Percentiles rank a stretch among this genome's conserved stretches.
Evolutionary conservation across 805 yeast species (phyloP).

Genomic region (Sugiyamaella valdiviana): DNA sequence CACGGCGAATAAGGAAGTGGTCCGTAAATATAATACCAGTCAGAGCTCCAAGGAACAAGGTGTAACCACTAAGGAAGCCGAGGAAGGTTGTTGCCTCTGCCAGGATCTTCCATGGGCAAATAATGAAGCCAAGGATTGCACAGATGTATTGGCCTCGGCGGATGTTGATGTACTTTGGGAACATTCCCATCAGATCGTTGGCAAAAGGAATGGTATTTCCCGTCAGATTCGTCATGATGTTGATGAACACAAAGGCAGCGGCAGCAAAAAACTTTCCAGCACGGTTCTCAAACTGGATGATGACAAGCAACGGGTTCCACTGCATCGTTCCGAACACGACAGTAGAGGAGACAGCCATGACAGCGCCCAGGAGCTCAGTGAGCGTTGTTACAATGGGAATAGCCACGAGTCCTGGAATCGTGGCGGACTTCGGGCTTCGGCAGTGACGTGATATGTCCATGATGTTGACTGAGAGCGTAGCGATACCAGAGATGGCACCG

Average conservation of each 20-base stretch:
- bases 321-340: constrained; percentile 36
- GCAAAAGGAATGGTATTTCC: constrained; percentile 47
- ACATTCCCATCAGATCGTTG: constrained; percentile 42
- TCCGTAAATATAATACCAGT: constrained; percentile 37
- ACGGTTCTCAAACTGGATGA: constrained; percentile 33
- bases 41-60: constrained; percentile 39
- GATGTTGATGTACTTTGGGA: constrained; percentile 42
- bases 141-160: constrained; percentile 37
- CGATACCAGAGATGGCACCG: constrained; percentile 43
- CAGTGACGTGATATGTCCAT: constrained; percentile 47
- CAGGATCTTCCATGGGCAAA: constrained; percentile 34
- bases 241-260: constrained; percentile 37
- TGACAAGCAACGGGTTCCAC: constrained; percentile 43
- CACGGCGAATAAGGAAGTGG: constrained; percentile 35
- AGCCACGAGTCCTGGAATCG: constrained; percentile 24
- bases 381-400: constrained; percentile 41
- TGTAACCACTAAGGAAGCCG: constrained; percentile 26
- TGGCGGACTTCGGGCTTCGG: constrained; percentile 24
- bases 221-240: constrained; percentile 41
- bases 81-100: constrained; percentile 12
- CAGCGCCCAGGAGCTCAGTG: constrained; percentile 42
- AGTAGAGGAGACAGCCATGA: constrained; percentile 40
- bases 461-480: constrained; percentile 44
- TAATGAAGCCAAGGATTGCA: constrained; percentile 32
- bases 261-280: constrained; percentile 39